Percentiles rank a stretch among this genome's conserved stretches.
phyloP scores from a whole-genome alignment of 2,329 filamentous ascomycete species.

The Botrytis galanthina region DNA sequence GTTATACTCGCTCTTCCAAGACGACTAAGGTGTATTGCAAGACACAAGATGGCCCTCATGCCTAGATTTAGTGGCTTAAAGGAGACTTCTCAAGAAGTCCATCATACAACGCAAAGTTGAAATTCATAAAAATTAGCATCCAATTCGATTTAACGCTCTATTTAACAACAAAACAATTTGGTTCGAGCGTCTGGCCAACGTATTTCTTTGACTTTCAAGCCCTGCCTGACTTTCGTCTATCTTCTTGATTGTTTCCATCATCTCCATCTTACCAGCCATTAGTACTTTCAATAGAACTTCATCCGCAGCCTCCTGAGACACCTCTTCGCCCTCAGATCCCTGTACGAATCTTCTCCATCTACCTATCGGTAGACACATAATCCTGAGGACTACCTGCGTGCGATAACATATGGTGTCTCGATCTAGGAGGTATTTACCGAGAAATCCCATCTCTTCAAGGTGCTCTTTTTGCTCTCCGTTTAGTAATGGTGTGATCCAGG shows the following conservation, averaged over 20 bases:
- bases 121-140: conserved; percentile 9
- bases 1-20: not conserved
- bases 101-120: not conserved
- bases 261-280: conserved; percentile 18
- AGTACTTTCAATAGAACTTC: conserved; percentile 39
- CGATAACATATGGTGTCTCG: conserved; percentile 51
- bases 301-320: conserved; percentile 44
- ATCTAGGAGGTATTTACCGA: conserved; percentile 53
- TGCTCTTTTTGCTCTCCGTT: conserved; percentile 38
- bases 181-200: conserved; percentile 29
- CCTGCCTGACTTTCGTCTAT: conserved; percentile 23
- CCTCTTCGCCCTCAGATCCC: conserved; percentile 47
- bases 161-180: conserved; percentile 30
- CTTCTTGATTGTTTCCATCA: conserved; percentile 21
- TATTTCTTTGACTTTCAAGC: conserved; percentile 26
- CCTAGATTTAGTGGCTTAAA: not conserved
- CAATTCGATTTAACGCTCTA: conserved; percentile 24
- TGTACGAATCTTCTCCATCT: conserved; percentile 49
- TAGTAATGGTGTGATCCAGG: conserved; percentile 32
- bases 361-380: conserved; percentile 39
- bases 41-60: not conserved
- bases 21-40: not conserved
- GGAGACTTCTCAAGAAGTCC: not conserved
- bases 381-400: conserved; percentile 53
- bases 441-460: conserved; percentile 49